A percentile compares a stretch with the other conserved stretches of the same genome.
phyloP scores from a whole-genome alignment of 2,329 filamentous ascomycete genomes.

The Diaporthe citri region DNA sequence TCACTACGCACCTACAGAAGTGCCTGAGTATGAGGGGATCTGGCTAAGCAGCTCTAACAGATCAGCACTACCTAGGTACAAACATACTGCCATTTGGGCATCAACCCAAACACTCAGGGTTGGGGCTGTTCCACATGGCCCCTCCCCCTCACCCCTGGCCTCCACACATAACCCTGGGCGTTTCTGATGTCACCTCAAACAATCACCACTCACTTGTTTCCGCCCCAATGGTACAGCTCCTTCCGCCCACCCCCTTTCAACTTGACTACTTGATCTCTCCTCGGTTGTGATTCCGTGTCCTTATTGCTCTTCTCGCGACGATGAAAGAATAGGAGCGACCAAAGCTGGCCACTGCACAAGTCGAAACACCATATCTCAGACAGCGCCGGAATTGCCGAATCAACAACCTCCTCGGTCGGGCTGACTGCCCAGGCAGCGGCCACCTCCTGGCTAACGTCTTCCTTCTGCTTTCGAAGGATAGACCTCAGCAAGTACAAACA shows the following conservation, averaged over 20 bases:
- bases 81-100: not conserved
- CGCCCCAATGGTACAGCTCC: constrained; percentile 5
- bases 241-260: constrained; percentile 12
- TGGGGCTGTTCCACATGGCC: not conserved
- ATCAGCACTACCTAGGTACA: not conserved
- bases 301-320: not conserved
- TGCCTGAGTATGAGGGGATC: too few species aligned
- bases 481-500: not conserved
- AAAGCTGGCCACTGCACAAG: not conserved
- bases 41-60: not conserved
- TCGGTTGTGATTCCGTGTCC: not conserved
- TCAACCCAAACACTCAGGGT: constrained; percentile 7
- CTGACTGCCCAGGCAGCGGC: constrained; percentile 10
- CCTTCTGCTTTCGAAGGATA: not conserved
- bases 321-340: not conserved
- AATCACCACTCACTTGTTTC: constrained; percentile 12
- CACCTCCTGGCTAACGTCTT: not conserved
- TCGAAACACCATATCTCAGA: not conserved
- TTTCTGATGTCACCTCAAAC: constrained; percentile 33
- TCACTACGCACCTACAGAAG: not conserved
- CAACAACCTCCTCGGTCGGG: not conserved
- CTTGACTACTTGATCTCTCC: not conserved
- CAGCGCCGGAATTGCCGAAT: not conserved
- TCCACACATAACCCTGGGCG: constrained; percentile 13
- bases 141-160: not conserved